Base-by-base conservation (phyloP, 1,284 basidiomycete genomes). In the Entoloma clypeatum region DNA sequence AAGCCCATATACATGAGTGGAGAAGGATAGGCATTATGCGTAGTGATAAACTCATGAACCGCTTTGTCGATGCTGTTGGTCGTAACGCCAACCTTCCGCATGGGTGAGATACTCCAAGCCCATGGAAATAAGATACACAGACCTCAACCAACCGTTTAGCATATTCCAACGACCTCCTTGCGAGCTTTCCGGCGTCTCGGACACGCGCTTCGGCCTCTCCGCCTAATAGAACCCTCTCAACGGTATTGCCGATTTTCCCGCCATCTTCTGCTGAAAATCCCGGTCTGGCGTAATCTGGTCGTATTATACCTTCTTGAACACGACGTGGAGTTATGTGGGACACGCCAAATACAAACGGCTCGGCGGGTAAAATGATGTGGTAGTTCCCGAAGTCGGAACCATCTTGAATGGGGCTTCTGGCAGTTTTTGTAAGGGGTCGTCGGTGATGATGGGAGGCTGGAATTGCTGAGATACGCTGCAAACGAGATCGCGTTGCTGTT, bases 21-120 rank as follows among this genome's bases (percentile, higher is more conserved):
- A 2, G 91, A 93, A 0, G 93, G 93, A 59, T 96, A 96, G 21
- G 88, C 91, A n/a, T 71, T 72, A 44, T 72, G 68, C 0, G 68
- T 59, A 26, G 88, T 53, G 43, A 92, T 84, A 45, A 77, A 81
- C 8, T 82, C 71, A 48, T 93, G 90, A 22, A 92, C 65, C 1
- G 69, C 68, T 11, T 65, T 61, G 57, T 94, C 89, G 38, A 94
- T 80, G 7, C 68, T 65, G 41, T 83, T 74, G 4, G 92, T 92
- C 2, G 87, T 90, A 9, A 79, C 61, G 5, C 86, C 86, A 34
- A 78, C 72, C 90, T 91, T 38, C 14, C 32, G 26, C 19, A 25
- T 37, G 21, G 11, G 23, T 32, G 16, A 41, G 39, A 18, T 19
- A 19, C 2, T 27, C 17, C 2, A 2, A 38, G 16, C 29, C 11